Conservation (phyloP, 1,284 basidiomycete species). For the Puccinia hordei region DNA sequence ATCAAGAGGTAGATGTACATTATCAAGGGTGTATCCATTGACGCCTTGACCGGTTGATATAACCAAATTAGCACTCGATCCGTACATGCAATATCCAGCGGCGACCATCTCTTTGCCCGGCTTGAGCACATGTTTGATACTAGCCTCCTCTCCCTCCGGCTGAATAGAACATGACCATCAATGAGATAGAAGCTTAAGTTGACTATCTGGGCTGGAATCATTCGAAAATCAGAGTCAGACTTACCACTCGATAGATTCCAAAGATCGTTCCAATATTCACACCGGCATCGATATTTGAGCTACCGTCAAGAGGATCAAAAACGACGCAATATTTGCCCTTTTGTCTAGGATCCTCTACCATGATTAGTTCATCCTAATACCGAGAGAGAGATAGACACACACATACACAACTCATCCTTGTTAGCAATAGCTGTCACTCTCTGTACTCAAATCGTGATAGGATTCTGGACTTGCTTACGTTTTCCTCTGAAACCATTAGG, state of each 20-base stretch:
- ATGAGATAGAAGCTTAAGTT: constrained; percentile 38
- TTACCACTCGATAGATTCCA: constrained; percentile 82
- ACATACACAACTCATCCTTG: neutral
- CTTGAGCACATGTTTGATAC: constrained; percentile 81
- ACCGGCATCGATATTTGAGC: constrained; percentile 99
- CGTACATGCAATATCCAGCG: constrained; percentile 81
- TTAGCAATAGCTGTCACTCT: neutral
- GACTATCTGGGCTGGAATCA: neutral
- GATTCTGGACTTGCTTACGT: constrained; percentile 71
- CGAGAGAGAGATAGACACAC: neutral
- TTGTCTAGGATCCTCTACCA: constrained; percentile 58
- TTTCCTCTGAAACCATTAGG: constrained; percentile 94
- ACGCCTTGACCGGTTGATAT: constrained; percentile 93
- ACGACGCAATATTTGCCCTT: constrained; percentile 85
- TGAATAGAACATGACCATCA: constrained; percentile 58
- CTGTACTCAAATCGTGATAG: neutral
- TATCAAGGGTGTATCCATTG: constrained; percentile 97
- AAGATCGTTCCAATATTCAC: constrained; percentile 99
- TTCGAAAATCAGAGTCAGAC: constrained; percentile 60
- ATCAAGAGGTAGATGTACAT: constrained; percentile 59
- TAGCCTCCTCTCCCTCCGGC: constrained; percentile 74
- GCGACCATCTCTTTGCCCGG: constrained; percentile 98
- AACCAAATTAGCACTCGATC: constrained; percentile 95
- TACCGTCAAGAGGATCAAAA: constrained; percentile 97
- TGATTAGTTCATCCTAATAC: constrained; percentile 57